Evolutionary conservation across 257 asterid species (phyloP).

Genomic region (Mentha longifolia): DNA sequence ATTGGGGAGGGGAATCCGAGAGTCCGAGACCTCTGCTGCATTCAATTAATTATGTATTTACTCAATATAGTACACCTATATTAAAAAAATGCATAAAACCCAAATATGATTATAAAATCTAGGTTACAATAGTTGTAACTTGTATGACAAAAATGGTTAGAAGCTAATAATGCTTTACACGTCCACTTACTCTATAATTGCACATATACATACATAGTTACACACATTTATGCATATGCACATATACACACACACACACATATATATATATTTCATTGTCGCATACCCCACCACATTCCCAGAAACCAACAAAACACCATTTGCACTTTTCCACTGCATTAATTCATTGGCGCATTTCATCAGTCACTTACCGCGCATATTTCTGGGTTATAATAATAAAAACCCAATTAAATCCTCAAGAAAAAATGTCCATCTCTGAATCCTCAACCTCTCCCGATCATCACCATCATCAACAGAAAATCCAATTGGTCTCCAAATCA

Average conservation of each 20-base stretch:
- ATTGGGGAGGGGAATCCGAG: no score
- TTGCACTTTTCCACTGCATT: not conserved
- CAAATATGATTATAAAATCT: no score
- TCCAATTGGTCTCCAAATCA: slow-evolving; percentile 73
- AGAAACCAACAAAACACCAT: slow-evolving; percentile 15
- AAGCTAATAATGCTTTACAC: slow-evolving; percentile 43
- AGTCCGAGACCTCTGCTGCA: no score
- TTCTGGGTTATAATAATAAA: slow-evolving; percentile 19
- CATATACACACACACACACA: not conserved
- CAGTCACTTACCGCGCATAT: not conserved
- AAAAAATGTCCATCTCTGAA: slow-evolving; percentile 50
- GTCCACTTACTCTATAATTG: slow-evolving; percentile 43
- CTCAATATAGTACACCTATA: no score
- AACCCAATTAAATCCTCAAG: not conserved
- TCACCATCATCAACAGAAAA: slow-evolving; percentile 30
- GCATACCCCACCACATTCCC: slow-evolving; percentile 34
- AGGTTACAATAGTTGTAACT: not conserved
- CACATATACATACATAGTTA: not conserved
- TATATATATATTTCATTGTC: not conserved
- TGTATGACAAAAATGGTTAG: not conserved
- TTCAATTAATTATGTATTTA: no score
- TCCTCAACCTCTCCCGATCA: slow-evolving; percentile 36
- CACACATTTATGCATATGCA: not conserved
- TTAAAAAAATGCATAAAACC: no score
- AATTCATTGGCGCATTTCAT: slow-evolving; percentile 12